These are phyloP conservation scores for Lecanicillium sp. DNA, from an alignment of 2,329 filamentous ascomycete species.

Conservation along the genomic window DNA sequence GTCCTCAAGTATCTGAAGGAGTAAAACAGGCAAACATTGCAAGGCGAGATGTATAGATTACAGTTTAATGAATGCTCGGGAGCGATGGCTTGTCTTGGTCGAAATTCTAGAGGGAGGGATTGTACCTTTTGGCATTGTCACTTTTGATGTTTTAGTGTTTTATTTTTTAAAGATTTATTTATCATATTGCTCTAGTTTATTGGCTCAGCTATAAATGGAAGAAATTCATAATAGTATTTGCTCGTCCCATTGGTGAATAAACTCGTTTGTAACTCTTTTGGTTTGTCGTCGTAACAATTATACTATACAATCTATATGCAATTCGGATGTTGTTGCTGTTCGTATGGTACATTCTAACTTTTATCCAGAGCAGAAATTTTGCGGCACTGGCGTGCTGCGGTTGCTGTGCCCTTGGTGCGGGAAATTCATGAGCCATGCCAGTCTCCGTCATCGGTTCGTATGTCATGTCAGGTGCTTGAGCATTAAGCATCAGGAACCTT, in stretches of 20 bases:
- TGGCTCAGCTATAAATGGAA: neutral
- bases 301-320: constrained; percentile 3
- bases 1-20: constrained; percentile 55
- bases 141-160: no score
- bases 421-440: neutral
- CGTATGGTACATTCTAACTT: neutral
- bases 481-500: constrained; percentile 30
- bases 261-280: neutral
- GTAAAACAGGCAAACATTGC: constrained; percentile 15
- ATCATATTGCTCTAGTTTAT: neutral
- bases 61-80: no score
- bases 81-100: neutral
- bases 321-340: no score
- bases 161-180: constrained; percentile 3
- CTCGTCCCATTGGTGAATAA: neutral
- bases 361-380: no score
- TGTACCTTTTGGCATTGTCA: no score
- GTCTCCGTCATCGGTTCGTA: neutral
- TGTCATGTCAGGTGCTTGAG: no score
- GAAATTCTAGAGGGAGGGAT: no score
- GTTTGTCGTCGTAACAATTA: neutral
- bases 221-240: neutral
- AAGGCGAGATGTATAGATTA: no score
- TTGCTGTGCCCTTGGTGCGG: no score
- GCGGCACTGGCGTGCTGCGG: no score